Conservation (phyloP, 148 eudicot genomes). For the Limonium bicolor region DNA sequence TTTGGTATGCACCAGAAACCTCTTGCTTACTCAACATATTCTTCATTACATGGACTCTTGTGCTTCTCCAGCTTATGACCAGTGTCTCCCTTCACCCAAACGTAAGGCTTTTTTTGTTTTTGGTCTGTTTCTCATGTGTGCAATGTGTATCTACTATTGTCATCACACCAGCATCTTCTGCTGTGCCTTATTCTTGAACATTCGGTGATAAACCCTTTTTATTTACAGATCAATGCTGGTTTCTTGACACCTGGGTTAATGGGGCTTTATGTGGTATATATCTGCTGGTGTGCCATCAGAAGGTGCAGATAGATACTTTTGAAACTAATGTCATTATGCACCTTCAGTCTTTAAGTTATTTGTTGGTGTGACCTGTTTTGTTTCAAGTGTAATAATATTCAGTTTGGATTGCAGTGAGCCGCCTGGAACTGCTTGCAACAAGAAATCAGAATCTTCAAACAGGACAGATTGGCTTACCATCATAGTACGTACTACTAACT, state of each 20-base stretch:
- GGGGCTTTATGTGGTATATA: slow-evolving; percentile 76
- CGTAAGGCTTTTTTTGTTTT: slow-evolving; percentile 18
- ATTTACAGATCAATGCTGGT: slow-evolving; percentile 52
- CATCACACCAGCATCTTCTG: neutral
- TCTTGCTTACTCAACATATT: slow-evolving; percentile 61
- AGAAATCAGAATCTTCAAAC: slow-evolving; percentile 32
- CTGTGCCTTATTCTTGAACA: no score
- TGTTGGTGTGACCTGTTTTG: neutral
- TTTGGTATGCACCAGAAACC: slow-evolving; percentile 70
- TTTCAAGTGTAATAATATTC: neutral
- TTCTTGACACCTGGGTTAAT: slow-evolving; percentile 70
- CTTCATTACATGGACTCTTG: slow-evolving; percentile 66
- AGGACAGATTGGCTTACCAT: slow-evolving; percentile 62
- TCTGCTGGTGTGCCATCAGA: slow-evolving; percentile 90
- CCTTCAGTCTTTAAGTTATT: neutral
- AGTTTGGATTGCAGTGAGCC: slow-evolving; percentile 43
- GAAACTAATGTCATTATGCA: slow-evolving; percentile 4
- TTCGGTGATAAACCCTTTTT: neutral
- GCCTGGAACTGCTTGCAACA: slow-evolving; percentile 49
- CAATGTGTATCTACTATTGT: neutral
- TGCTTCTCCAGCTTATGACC: slow-evolving; percentile 72
- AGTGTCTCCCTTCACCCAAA: slow-evolving; percentile 66
- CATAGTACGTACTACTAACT: no score
- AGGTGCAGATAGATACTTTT: slow-evolving; percentile 57
- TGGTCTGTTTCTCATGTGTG: neutral